Base-by-base conservation (phyloP, 2,329 filamentous ascomycete genomes). In the Scedosporium boydii region DNA sequence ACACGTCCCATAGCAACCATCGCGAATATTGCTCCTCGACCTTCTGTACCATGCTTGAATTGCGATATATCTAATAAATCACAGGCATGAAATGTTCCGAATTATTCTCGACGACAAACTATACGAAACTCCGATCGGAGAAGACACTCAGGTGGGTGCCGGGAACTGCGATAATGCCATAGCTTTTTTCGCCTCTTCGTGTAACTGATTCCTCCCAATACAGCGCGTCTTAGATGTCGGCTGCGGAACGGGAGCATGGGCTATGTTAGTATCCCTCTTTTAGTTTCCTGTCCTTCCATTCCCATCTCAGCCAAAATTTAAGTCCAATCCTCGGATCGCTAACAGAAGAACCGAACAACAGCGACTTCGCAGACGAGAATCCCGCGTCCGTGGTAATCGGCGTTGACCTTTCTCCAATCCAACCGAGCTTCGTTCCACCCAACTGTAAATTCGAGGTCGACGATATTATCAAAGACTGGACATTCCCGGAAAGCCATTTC, bases 401-500 rank as follows among this genome's bases (percentile, higher is more conserved):
- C 14, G 77, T 82, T 6, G 83, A 87, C 68, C 75, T 87, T 2
- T 83, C 80, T 10, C 82, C 83, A 1, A 84, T 86, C 51, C 83
- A 86, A 67, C 82, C 82, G 2, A 75, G 76, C 38, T 81, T 79
- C 73, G 79, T 87, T 4, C 84, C 85, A 1, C 75, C 78, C 38
- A 89, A 89, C 67, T 83, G 86, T 64, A 78, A 81, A 63, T 89
- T 89, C 67, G 78, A 86, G 62, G 80, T 89, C 44, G 86, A 89
- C 69, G 86, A 89, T 68, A 81, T 82, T 38, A 83, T 85, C 68
- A 76, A 81, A 14, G 68, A 71, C 18, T 78, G 76, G 76, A 74
- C 76, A 65, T 77, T 72, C 63, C 61, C 64, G 7, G 79, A 83
- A 68, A 68, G 73, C 29, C 66, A 66, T 26, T 74, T 74, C 62